Percentiles rank a stretch among this genome's conserved stretches.
Conservation (phyloP, 805 yeast genomes). For the Candida ipomoeae region DNA sequence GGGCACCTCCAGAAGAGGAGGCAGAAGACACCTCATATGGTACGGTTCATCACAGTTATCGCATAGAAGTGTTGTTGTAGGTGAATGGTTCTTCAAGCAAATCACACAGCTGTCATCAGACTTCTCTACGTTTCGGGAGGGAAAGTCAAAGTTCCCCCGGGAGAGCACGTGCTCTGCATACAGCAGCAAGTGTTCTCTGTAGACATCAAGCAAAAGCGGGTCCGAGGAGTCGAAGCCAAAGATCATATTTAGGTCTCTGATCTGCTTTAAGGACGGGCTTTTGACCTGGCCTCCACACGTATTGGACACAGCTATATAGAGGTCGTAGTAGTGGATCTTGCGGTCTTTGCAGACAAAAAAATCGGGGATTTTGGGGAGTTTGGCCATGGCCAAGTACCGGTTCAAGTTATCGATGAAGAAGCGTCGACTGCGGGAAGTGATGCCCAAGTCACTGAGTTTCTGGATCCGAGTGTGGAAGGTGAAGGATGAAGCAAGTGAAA, state of each 20-base stretch:
- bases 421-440: constrained; percentile 57
- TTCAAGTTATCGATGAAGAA: constrained; percentile 60
- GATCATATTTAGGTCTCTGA: constrained; percentile 22
- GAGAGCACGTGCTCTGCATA: constrained; percentile 32
- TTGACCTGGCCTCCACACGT: constrained; percentile 6
- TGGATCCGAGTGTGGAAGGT: constrained; percentile 69
- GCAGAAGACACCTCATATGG: constrained; percentile 65
- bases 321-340: constrained; percentile 35
- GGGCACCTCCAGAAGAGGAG: constrained; percentile 52
- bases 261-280: constrained; percentile 13
- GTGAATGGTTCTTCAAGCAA: constrained; percentile 46
- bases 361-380: constrained; percentile 20
- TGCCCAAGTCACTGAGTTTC: constrained; percentile 57
- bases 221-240: constrained; percentile 21
- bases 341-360: constrained; percentile 18
- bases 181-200: constrained; percentile 21
- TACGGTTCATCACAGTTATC: constrained; percentile 69
- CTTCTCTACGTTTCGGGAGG: constrained; percentile 28
- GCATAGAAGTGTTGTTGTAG: constrained; percentile 53
- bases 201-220: constrained; percentile 21
- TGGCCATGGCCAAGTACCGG: constrained; percentile 50
- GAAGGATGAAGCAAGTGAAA: constrained; percentile 52
- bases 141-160: constrained; percentile 28
- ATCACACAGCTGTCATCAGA: constrained; percentile 36
- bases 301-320: constrained; percentile 31